A percentile compares a stretch with the other conserved stretches of the same genome.
These are phyloP conservation scores for Trypanosoma platydactyli DNA, from an alignment of 208 protist species.

Conservation along the genomic window DNA sequence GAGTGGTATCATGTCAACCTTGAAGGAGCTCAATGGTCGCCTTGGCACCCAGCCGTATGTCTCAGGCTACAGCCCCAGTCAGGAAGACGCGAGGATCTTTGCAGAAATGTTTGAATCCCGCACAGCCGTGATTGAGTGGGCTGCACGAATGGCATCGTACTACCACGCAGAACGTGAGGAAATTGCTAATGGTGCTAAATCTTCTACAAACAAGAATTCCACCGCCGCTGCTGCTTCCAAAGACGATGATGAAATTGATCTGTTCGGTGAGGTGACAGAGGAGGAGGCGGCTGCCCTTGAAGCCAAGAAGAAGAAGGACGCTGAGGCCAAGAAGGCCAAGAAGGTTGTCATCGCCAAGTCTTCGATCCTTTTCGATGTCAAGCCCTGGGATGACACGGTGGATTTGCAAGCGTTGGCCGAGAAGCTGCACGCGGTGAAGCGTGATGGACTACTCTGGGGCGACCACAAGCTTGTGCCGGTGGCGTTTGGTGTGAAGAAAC, in stretches of 20 bases:
- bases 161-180: slow-evolving; percentile 86
- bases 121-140: slow-evolving; percentile 82
- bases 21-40: slow-evolving; percentile 89
- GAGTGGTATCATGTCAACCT: slow-evolving; percentile 58
- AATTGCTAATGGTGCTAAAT: slow-evolving; percentile 34
- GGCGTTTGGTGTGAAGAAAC: slow-evolving; percentile 96
- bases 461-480: slow-evolving; percentile 89
- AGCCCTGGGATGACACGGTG: slow-evolving; percentile 93
- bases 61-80: slow-evolving; percentile 71
- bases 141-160: slow-evolving; percentile 89
- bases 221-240: slow-evolving; percentile 37
- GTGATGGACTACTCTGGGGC: slow-evolving; percentile 92
- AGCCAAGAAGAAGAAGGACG: slow-evolving; percentile 87
- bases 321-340: slow-evolving; percentile 82
- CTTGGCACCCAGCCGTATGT: slow-evolving; percentile 83
- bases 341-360: slow-evolving; percentile 87
- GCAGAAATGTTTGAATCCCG: slow-evolving; percentile 84
- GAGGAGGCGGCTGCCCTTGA: slow-evolving; percentile 86
- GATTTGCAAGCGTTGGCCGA: slow-evolving; percentile 85
- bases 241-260: slow-evolving; percentile 89
- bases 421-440: slow-evolving; percentile 82
- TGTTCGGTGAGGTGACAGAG: slow-evolving; percentile 88
- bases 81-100: slow-evolving; percentile 83
- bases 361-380: slow-evolving; percentile 92
- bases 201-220: slow-evolving; percentile 34